A percentile compares a stretch with the other conserved stretches of the same genome.
Evolutionary conservation across 345 rosid species (phyloP).

Genomic region (Acer negundo): DNA sequence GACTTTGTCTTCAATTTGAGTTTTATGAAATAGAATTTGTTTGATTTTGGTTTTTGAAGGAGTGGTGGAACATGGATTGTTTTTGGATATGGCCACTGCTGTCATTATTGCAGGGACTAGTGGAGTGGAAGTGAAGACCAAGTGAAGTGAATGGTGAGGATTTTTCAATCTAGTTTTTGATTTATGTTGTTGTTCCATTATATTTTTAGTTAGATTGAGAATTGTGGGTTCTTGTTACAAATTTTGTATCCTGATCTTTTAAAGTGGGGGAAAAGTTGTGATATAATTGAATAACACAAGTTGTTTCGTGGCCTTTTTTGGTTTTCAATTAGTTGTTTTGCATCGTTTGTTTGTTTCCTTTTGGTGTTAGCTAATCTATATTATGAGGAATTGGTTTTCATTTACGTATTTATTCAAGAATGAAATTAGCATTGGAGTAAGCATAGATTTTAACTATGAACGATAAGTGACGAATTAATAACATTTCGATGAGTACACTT

Average conservation of each 20-base stretch:
- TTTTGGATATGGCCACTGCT: conserved; percentile 89
- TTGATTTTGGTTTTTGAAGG: no score
- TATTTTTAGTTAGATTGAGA: conserved; percentile 15
- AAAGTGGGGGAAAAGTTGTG: background rate
- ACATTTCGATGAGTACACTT: background rate
- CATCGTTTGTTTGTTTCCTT: background rate
- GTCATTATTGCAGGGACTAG: conserved; percentile 85
- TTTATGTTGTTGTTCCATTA: background rate
- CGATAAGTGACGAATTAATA: background rate
- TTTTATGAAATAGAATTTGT: no score
- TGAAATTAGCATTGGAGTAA: background rate
- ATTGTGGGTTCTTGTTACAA: conserved; percentile 8
- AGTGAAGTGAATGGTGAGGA: conserved; percentile 44
- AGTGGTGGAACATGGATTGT: conserved; percentile 96
- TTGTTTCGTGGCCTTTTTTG: background rate
- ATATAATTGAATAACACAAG: conserved; percentile 19
- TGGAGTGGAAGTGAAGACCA: conserved; percentile 79
- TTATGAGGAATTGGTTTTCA: background rate
- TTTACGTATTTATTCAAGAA: background rate
- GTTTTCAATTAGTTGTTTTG: background rate
- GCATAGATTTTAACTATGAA: background rate
- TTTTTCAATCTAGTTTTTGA: background rate
- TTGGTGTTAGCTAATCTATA: background rate
- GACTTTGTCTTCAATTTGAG: no score
- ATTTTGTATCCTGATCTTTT: conserved; percentile 21